Evolutionary conservation across 148 eudicot genomes (phyloP).

Genomic region (Drosera capensis): DNA sequence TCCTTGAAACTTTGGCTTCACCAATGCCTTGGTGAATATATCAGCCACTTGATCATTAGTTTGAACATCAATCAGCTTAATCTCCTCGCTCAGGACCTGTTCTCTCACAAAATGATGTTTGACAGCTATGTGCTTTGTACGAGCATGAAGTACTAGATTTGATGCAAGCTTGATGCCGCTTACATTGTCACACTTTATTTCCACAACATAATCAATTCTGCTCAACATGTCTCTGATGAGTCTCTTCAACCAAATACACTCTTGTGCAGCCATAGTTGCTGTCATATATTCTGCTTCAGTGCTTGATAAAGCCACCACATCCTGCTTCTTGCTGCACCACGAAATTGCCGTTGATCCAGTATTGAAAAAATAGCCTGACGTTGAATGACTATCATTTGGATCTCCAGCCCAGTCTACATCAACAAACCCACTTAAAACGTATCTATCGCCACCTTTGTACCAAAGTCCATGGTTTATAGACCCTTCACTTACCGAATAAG

Average conservation of each 20-base stretch:
- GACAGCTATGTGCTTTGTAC: background rate
- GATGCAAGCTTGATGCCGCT: background rate
- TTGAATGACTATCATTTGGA: background rate
- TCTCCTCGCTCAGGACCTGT: too few species aligned
- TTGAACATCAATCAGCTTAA: background rate
- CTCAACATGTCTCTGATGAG: background rate
- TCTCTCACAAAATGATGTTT: background rate
- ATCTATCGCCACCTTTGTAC: too few species aligned
- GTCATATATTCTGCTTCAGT: background rate
- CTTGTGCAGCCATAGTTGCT: background rate
- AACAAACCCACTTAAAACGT: background rate
- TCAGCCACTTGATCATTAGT: background rate
- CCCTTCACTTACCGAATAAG: background rate
- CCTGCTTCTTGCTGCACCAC: background rate
- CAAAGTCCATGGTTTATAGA: background rate
- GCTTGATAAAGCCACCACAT: background rate
- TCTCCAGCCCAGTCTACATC: background rate
- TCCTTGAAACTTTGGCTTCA: too few species aligned
- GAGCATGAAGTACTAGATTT: background rate
- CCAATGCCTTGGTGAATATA: background rate
- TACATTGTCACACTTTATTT: background rate
- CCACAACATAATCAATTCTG: background rate
- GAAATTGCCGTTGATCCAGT: background rate
- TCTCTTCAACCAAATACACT: background rate
- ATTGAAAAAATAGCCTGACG: background rate